Conservation (phyloP, 768 basidiomycete genomes). For the Trametes gibbosa region DNA sequence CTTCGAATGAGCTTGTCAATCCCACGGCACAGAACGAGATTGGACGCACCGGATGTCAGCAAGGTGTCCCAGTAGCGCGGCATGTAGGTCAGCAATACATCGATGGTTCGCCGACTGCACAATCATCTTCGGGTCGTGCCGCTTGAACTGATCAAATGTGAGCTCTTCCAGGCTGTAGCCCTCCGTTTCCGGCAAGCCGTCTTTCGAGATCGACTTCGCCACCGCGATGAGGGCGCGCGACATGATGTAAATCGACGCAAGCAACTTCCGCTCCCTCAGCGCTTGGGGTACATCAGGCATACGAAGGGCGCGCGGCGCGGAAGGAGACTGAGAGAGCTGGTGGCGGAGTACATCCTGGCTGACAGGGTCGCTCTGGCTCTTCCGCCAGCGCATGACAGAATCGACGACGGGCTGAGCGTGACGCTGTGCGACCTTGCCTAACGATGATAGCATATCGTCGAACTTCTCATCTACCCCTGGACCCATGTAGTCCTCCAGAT, state of each 20-base stretch:
- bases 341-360: slow-evolving; percentile 45
- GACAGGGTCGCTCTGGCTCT: slow-evolving; percentile 64
- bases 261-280: slow-evolving; percentile 70
- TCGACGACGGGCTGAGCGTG: slow-evolving; percentile 83
- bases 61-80: slow-evolving; percentile 79
- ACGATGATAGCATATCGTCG: slow-evolving; percentile 79
- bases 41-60: slow-evolving; percentile 69
- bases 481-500: slow-evolving; percentile 67
- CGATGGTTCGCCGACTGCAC: slow-evolving; percentile 73
- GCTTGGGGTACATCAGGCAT: slow-evolving; percentile 47
- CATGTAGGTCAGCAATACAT: slow-evolving; percentile 79
- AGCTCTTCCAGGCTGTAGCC: slow-evolving; percentile 84
- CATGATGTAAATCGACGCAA: slow-evolving; percentile 87
- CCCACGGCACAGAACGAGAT: not conserved
- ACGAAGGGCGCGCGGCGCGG: slow-evolving; percentile 34
- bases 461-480: slow-evolving; percentile 72
- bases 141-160: slow-evolving; percentile 81
- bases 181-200: slow-evolving; percentile 72
- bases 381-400: slow-evolving; percentile 84
- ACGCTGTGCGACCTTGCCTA: slow-evolving; percentile 83
- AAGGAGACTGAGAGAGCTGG: slow-evolving; percentile 43
- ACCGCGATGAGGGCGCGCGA: slow-evolving; percentile 82
- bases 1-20: not conserved
- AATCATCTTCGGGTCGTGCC: slow-evolving; percentile 64
- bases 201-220: slow-evolving; percentile 68